Conservation (phyloP, 164 flowering plant genomes). For the Vitis cinerea region DNA sequence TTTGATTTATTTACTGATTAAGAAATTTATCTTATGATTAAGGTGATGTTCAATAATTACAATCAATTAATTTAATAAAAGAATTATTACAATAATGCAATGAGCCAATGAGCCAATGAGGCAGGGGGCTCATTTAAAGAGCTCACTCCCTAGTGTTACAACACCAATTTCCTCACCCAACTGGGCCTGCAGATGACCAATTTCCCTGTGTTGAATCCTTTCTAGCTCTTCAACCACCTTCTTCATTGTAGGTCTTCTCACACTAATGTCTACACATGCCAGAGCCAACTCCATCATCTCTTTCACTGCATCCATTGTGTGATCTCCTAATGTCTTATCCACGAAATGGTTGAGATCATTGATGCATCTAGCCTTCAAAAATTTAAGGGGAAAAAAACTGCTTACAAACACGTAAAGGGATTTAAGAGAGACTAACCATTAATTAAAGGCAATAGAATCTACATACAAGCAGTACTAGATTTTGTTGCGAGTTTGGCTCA, state of each 20-base stretch:
- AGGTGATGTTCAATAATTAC: not conserved
- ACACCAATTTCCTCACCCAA: conserved; percentile 31
- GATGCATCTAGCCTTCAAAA: conserved; percentile 28
- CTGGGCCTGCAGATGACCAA: conserved; percentile 15
- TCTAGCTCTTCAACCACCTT: conserved; percentile 35
- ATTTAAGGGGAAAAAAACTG: too few species aligned
- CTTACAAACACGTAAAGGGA: not conserved
- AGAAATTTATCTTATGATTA: too few species aligned
- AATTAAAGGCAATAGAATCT: not conserved
- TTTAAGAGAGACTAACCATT: not conserved
- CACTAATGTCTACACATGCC: conserved; percentile 24
- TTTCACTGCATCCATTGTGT: conserved; percentile 10
- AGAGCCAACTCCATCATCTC: conserved; percentile 37
- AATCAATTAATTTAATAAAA: conserved; percentile 20
- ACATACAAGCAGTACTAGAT: conserved; percentile 30
- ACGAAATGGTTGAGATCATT: conserved; percentile 14
- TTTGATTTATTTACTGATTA: too few species aligned
- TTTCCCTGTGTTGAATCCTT: conserved; percentile 26
- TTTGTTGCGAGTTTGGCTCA: conserved; percentile 15
- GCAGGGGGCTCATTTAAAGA: conserved; percentile 31
- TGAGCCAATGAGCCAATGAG: not conserved
- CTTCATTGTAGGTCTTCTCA: conserved; percentile 35
- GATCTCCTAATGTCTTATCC: conserved; percentile 26
- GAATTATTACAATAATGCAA: conserved; percentile 4
- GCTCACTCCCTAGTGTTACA: conserved; percentile 53